Base-by-base conservation (phyloP, 805 yeast genomes). In the Wickerhamiella siamensis region DNA sequence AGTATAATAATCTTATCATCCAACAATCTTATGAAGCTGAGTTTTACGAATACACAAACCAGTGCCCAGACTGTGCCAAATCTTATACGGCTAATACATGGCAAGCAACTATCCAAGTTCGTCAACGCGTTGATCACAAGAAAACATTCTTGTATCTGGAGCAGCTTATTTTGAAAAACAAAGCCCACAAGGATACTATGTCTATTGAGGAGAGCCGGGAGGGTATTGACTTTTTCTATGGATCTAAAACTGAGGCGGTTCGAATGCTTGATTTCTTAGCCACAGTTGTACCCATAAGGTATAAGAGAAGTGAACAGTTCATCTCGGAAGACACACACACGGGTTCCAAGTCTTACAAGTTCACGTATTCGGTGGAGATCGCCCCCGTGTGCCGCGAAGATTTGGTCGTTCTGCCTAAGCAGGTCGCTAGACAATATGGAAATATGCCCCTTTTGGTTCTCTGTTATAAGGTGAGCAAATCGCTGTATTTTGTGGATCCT, bases 61-160 rank as follows among this genome's bases (percentile, higher is more conserved):
- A 91, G 69, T 91, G 99, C 70, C 79, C 95, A 3, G 97, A 88
- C 65, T 91, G 99, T 75, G 98, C 97, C 42, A 87, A 84, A 62
- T 81, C 95, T 1, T 91, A 80, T 57, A 91, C 99, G 26, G 81
- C 93, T 21, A 84, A 91, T 62, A 93, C 97, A 4, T 91, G 98
- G 98, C 80, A 91, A 63, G 96, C 99, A 26, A 76, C 88, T 22
- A 94, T 93, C 31, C 99, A 91, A 67, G 81, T 93, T 54, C 79
- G 99, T 66, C 99, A 91, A 64, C 91, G 93, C 60, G 98, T 91
- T 31, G 75, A 83, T 15, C 98, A 91, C 63, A 91, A 91, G 66
- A 79, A 95, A 71, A 91, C 99, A 6, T 88, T 91, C 61, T 72
- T 88, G 60, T 91, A 83, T 57, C 73, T 91, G 54, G 99, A 91